phyloP scores from a whole-genome alignment of 768 basidiomycete genomes.

The Xerocomellus amylosporus region DNA sequence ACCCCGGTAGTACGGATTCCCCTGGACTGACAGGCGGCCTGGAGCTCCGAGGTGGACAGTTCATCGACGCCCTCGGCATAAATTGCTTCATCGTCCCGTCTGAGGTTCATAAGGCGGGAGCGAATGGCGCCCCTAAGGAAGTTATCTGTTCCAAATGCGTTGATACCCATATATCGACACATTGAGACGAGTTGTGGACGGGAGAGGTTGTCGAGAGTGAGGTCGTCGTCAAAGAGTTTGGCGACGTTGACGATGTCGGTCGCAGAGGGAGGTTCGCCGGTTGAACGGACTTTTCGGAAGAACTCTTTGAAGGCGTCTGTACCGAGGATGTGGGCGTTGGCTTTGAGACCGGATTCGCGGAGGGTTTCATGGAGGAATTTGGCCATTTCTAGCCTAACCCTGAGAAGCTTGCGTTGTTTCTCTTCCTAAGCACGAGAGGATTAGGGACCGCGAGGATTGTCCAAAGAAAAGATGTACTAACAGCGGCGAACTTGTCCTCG shows the following conservation, averaged over 20 bases:
- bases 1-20: constrained; percentile 88
- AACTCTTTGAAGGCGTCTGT: constrained; percentile 98
- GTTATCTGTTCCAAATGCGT: constrained; percentile 98
- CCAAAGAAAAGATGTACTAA: constrained; percentile 33
- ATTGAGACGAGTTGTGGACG: constrained; percentile 98
- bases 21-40: constrained; percentile 89
- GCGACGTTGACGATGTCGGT: constrained; percentile 92
- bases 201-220: constrained; percentile 96
- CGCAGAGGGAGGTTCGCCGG: constrained; percentile 89
- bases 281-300: constrained; percentile 96
- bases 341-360: constrained; percentile 89
- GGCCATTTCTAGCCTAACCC: constrained; percentile 96
- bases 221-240: constrained; percentile 94
- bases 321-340: constrained; percentile 89
- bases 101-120: constrained; percentile 73
- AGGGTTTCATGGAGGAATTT: constrained; percentile 99
- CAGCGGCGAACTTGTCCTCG: constrained; percentile 94
- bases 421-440: constrained; percentile 62
- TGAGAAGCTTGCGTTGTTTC: constrained; percentile 92
- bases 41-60: constrained; percentile 87
- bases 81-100: constrained; percentile 93
- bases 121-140: constrained; percentile 93
- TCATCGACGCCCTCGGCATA: constrained; percentile 85
- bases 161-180: constrained; percentile 97
- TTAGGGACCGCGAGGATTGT: background rate